Conservation (phyloP, 1,284 basidiomycete species). For the Salmacisia buchloeana region DNA sequence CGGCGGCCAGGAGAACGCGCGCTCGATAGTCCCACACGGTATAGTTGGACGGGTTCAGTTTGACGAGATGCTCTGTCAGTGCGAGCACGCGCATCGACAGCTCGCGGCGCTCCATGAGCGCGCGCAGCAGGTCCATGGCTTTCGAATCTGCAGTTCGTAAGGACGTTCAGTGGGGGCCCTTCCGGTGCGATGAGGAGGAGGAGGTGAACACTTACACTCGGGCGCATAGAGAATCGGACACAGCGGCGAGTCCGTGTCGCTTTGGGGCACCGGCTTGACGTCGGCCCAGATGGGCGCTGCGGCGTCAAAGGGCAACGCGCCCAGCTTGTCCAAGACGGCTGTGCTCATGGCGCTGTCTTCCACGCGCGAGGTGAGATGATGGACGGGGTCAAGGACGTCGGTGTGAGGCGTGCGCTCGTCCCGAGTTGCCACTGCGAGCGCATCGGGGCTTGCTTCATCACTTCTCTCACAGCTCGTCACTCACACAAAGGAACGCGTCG, state of each 20-base stretch:
- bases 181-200: not conserved
- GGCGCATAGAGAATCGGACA: constrained; percentile 45
- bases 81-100: constrained; percentile 28
- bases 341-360: too few species aligned
- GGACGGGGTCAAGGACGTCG: too few species aligned
- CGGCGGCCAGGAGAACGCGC: constrained; percentile 23
- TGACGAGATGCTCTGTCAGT: constrained; percentile 35
- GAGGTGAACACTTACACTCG: constrained; percentile 19
- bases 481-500: too few species aligned
- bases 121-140: constrained; percentile 44
- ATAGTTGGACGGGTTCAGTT: constrained; percentile 40
- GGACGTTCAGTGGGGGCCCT: not conserved
- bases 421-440: too few species aligned
- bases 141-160: constrained; percentile 21
- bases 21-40: constrained; percentile 44
- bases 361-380: too few species aligned
- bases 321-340: not conserved
- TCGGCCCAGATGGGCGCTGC: constrained; percentile 32
- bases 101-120: constrained; percentile 28
- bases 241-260: constrained; percentile 36
- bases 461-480: too few species aligned
- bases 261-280: constrained; percentile 29
- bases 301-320: constrained; percentile 22
- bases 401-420: too few species aligned
- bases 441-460: too few species aligned